A percentile compares a stretch with the other conserved stretches of the same genome.
Evolutionary conservation across 1,284 basidiomycete species (phyloP).

Genomic region (Fomitopsis schrenkii): DNA sequence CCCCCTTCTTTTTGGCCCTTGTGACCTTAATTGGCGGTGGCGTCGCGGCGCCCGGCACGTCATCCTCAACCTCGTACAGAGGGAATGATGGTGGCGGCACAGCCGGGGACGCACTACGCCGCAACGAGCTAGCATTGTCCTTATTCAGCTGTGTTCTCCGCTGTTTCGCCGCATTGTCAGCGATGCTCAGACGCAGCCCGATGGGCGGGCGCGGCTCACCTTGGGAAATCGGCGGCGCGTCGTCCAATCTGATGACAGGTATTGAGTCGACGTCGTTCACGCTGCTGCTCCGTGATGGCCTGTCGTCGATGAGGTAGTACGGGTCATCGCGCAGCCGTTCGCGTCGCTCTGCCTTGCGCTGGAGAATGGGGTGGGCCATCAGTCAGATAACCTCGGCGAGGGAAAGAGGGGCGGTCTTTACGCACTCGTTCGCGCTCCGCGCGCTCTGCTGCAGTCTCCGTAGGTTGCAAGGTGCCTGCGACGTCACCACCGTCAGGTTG

Average conservation of each 20-base stretch:
- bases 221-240: conserved; percentile 47
- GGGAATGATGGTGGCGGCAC: conserved; percentile 48
- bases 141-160: conserved; percentile 14
- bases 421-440: conserved; percentile 57
- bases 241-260: conserved; percentile 79
- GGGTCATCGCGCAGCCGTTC: conserved; percentile 80
- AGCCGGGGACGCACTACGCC: conserved; percentile 14
- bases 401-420: conserved; percentile 8
- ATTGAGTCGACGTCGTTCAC: conserved; percentile 75
- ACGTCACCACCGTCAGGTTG: conserved; percentile 20
- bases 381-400: neutral
- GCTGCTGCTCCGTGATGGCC: conserved; percentile 26
- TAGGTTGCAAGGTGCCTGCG: conserved; percentile 26
- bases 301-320: conserved; percentile 78
- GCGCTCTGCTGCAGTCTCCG: conserved; percentile 55
- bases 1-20: conserved; percentile 65
- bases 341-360: conserved; percentile 73
- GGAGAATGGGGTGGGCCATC: conserved; percentile 10
- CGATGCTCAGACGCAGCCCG: neutral
- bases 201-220: conserved; percentile 22
- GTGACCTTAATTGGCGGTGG: conserved; percentile 75
- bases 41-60: conserved; percentile 43
- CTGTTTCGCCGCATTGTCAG: conserved; percentile 9
- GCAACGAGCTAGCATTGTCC: conserved; percentile 14
- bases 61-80: conserved; percentile 48